Evolutionary conservation across 352 stramenopile species (phyloP).

Genomic region (Plasmopara halstedii): DNA sequence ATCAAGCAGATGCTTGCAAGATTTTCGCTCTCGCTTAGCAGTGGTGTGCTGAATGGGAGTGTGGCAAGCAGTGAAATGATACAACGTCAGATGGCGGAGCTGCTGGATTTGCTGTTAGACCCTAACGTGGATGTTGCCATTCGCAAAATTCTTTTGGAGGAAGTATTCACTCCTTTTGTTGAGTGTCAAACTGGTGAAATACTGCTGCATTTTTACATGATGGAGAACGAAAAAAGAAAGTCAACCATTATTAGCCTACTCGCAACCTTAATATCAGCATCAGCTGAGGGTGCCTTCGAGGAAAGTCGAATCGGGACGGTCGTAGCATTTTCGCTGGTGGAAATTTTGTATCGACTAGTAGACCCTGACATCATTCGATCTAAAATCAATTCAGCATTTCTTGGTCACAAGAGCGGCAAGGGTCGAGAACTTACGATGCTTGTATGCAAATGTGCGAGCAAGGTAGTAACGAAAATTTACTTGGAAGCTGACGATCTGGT

Average conservation of each 20-base stretch:
- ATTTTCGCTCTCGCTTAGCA: conserved; percentile 22
- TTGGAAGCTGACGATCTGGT: conserved; percentile 26
- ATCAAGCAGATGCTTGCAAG: conserved; percentile 39
- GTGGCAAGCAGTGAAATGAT: conserved; percentile 3
- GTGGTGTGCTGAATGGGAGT: not conserved
- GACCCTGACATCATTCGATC: conserved; percentile 57
- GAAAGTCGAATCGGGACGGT: conserved; percentile 35
- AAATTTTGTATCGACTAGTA: conserved; percentile 56
- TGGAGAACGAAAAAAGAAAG: conserved; percentile 20
- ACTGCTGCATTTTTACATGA: conserved; percentile 42
- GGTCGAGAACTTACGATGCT: conserved; percentile 80
- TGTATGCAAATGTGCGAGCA: conserved; percentile 76
- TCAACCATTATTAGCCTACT: conserved; percentile 40
- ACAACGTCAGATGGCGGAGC: conserved; percentile 16
- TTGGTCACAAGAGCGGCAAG: conserved; percentile 63
- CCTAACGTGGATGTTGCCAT: conserved; percentile 24
- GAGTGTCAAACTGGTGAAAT: conserved; percentile 28
- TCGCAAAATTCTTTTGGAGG: conserved; percentile 36
- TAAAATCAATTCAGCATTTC: conserved; percentile 62
- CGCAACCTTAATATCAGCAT: conserved; percentile 45
- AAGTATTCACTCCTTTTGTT: conserved; percentile 45
- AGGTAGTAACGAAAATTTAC: conserved; percentile 52
- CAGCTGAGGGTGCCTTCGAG: conserved; percentile 29
- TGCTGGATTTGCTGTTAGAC: conserved; percentile 40
- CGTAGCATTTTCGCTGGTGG: conserved; percentile 53